Conservation (phyloP, 805 yeast genomes). For the Kodamaea kakaduensis region DNA sequence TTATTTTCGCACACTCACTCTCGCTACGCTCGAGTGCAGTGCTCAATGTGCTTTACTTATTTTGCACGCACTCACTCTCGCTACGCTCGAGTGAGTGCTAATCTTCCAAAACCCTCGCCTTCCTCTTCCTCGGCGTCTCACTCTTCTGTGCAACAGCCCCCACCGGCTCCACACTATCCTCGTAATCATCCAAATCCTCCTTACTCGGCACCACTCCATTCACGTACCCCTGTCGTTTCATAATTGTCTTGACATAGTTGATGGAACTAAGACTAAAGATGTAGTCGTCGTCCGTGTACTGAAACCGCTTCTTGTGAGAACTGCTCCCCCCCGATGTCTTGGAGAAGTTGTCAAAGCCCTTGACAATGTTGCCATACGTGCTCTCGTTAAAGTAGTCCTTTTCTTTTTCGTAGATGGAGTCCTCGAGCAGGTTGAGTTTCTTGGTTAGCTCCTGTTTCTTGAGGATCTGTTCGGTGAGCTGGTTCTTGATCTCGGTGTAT, state of each 20-base stretch:
- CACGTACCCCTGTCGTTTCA: constrained; percentile 42
- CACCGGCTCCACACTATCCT: constrained; percentile 31
- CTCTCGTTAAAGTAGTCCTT: constrained; percentile 73
- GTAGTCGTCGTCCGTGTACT: constrained; percentile 70
- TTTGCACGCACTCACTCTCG: no score
- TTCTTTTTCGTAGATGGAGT: constrained; percentile 73
- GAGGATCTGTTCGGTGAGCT: constrained; percentile 58
- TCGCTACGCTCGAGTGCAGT: no score
- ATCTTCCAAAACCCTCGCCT: constrained; percentile 25
- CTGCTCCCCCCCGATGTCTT: constrained; percentile 36
- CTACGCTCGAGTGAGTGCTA: no score
- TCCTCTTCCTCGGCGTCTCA: constrained; percentile 21
- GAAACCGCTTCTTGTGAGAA: constrained; percentile 44
- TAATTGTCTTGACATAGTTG: constrained; percentile 55
- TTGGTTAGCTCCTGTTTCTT: constrained; percentile 64
- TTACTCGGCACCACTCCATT: constrained; percentile 16
- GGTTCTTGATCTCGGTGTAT: constrained; percentile 64
- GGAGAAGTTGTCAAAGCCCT: constrained; percentile 82
- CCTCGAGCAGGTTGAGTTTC: constrained; percentile 62
- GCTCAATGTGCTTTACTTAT: no score
- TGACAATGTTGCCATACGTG: constrained; percentile 74
- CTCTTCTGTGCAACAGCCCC: constrained; percentile 6
- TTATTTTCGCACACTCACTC: no score
- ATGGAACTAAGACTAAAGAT: constrained; percentile 75
- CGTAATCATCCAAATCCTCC: constrained; percentile 37